phyloP scores from a whole-genome alignment of 331 rosid species.

The Pyrus hybrid region DNA sequence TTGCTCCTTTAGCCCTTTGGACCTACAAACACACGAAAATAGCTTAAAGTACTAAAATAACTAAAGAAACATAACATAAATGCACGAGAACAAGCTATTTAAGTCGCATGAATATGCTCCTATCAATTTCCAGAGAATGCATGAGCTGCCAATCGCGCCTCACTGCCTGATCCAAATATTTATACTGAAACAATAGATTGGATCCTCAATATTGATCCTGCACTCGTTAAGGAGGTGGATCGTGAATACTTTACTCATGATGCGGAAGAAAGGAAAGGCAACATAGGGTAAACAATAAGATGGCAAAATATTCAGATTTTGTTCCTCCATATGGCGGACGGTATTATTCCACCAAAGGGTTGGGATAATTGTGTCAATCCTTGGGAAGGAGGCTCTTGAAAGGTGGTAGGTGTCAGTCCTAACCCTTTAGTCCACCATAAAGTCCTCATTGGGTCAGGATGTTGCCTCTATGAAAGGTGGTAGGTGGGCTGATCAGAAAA shows the following conservation, averaged over 20 bases:
- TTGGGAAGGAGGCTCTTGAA: slow-evolving; percentile 18
- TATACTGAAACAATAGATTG: slow-evolving; percentile 64
- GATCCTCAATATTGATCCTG: slow-evolving; percentile 54
- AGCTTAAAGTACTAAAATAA: too few species aligned
- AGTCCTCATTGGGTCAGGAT: too few species aligned
- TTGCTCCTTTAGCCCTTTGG: too few species aligned
- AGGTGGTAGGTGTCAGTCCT: slow-evolving; percentile 37
- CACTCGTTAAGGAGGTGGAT: slow-evolving; percentile 60
- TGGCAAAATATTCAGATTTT: slow-evolving; percentile 21
- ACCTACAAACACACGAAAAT: too few species aligned
- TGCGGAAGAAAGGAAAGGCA: slow-evolving; percentile 27
- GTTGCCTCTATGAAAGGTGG: slow-evolving; percentile 11
- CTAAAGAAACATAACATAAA: too few species aligned
- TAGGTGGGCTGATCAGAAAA: slow-evolving; percentile 34
- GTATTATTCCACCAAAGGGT: neutral
- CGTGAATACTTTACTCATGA: slow-evolving; percentile 29
- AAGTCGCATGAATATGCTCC: too few species aligned
- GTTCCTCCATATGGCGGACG: slow-evolving; percentile 14
- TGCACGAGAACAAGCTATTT: too few species aligned
- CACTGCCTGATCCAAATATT: slow-evolving; percentile 45
- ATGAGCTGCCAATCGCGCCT: neutral
- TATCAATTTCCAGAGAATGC: too few species aligned
- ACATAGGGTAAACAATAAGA: slow-evolving; percentile 23
- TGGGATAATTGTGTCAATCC: slow-evolving; percentile 14
- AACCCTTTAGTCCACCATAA: too few species aligned